Base-by-base conservation (phyloP, 208 protist genomes). In the Porcisia hertigi region DNA sequence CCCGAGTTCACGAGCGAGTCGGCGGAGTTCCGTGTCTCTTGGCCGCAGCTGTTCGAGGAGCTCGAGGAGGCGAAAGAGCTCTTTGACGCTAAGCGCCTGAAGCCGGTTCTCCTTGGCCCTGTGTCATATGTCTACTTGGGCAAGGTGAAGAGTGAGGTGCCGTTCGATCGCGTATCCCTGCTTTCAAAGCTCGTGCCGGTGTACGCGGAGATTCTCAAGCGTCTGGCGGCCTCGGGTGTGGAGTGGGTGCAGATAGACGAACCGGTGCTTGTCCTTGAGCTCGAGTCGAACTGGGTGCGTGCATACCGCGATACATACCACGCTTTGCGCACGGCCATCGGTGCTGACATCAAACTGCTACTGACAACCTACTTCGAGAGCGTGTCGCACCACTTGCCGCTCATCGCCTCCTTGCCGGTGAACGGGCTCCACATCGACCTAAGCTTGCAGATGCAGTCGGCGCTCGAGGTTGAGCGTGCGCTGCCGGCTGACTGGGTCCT, bases 181-280 rank as follows among this genome's bases (percentile, higher is more conserved):
- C 76, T 95, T 1, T 74, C 85, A 16, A 66, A 74, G 30, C 73
- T 98, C 30, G 54, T 97, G 12, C 65, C 81, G 34, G 79, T 91
- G 53, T 98, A 97, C 82, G 81, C 79, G 34, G 60, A 90, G 73
- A 79, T 98, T 9, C 84, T 97, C 18, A 59, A 80, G 39, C 75
- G 87, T 71, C 74, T 97, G 2, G 75, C 78, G 23, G 39, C 74
- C 30, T 65, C 75, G n/a, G 88, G 87, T 47, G 84, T 92, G 14
- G 64, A 89, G 75, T 92, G 86, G 79, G 86, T 96, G 30, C 94
- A 97, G 81, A 75, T 98, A 34, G 91, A 98, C 70, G 95, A 98
- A 77, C 95, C 95, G 14, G 84, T 86, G 54, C 86, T 98, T 0
- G 87, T 92, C 75, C 79, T 94, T 11, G 91, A 95, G 45, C 77